Conservation (phyloP, 2,329 filamentous ascomycete genomes). For the Escovopsis weberi region DNA sequence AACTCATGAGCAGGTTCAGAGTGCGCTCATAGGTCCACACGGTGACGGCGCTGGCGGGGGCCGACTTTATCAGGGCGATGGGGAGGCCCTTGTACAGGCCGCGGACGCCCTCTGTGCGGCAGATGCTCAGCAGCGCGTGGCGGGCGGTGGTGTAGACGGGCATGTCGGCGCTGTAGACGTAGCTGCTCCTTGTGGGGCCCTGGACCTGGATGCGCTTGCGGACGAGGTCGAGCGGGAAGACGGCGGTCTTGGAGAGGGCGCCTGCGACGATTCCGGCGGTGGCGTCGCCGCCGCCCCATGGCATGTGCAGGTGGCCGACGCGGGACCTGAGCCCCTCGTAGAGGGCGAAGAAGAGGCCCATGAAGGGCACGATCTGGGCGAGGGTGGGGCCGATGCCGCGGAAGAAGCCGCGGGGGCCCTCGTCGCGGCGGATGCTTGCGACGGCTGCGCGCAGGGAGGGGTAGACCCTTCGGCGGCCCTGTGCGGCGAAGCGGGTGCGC, state of each 20-base stretch:
- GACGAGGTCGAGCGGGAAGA: conserved; percentile 88
- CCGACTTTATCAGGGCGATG: conserved; percentile 83
- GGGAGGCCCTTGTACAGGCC: conserved; percentile 80
- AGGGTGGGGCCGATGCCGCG: conserved; percentile 71
- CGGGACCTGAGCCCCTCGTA: conserved; percentile 64
- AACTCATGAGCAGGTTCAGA: conserved; percentile 41
- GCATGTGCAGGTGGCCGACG: conserved; percentile 40
- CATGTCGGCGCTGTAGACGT: conserved; percentile 68
- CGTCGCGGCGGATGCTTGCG: conserved; percentile 55
- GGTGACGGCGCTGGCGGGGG: conserved; percentile 81
- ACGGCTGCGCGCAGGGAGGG: conserved; percentile 53
- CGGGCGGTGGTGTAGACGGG: conserved; percentile 63
- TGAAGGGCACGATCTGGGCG: conserved; percentile 83
- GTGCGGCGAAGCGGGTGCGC: conserved; percentile 90
- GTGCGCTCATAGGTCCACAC: conserved; percentile 88
- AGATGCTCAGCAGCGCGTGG: conserved; percentile 51
- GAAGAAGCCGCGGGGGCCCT: conserved; percentile 73
- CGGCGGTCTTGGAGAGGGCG: conserved; percentile 69
- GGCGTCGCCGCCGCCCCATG: conserved; percentile 69
- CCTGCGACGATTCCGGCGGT: conserved; percentile 68
- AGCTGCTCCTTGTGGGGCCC: conserved; percentile 65
- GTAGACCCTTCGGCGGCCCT: conserved; percentile 73
- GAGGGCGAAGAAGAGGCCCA: conserved; percentile 87
- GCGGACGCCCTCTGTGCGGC: conserved; percentile 57
- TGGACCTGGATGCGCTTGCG: conserved; percentile 91